These are phyloP conservation scores for Cercospora sojina DNA, from an alignment of 2,329 filamentous ascomycete genomes.

Conservation along the genomic window DNA sequence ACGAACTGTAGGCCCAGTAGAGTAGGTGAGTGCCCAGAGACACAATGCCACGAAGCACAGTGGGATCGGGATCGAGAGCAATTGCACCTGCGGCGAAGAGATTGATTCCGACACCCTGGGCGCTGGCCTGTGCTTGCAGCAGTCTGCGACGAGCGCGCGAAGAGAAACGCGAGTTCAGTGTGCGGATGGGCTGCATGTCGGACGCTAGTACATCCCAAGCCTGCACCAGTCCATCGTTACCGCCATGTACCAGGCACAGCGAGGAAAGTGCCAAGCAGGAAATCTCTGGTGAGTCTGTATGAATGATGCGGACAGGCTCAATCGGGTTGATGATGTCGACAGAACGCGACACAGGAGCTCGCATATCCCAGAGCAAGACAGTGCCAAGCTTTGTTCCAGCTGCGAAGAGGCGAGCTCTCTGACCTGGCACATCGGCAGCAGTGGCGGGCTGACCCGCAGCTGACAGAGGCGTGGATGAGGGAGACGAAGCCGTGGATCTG, in stretches of 20 bases:
- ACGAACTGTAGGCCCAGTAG: slow-evolving; percentile 93
- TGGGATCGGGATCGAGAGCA: slow-evolving; percentile 82
- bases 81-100: slow-evolving; percentile 82
- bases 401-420: slow-evolving; percentile 76
- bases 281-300: slow-evolving; percentile 86
- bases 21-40: slow-evolving; percentile 83
- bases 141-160: slow-evolving; percentile 76
- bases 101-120: slow-evolving; percentile 68
- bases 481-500: slow-evolving; percentile 54
- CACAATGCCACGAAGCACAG: slow-evolving; percentile 78
- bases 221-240: slow-evolving; percentile 91
- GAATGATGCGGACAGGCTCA: slow-evolving; percentile 73
- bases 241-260: slow-evolving; percentile 86
- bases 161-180: slow-evolving; percentile 80
- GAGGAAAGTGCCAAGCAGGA: slow-evolving; percentile 80
- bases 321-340: slow-evolving; percentile 59
- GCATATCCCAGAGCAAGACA: slow-evolving; percentile 83
- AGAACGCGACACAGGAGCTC: slow-evolving; percentile 60
- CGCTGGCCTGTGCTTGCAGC: slow-evolving; percentile 65
- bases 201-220: slow-evolving; percentile 96
- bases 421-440: slow-evolving; percentile 71
- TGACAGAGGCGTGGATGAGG: slow-evolving; percentile 54
- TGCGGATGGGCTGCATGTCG: slow-evolving; percentile 72
- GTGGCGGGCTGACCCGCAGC: slow-evolving; percentile 46
- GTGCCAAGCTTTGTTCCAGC: slow-evolving; percentile 75